Percentiles rank a stretch among this genome's conserved stretches.
These are phyloP conservation scores for Sporothrix pallida DNA, from an alignment of 2,329 filamentous ascomycete species.

Conservation along the genomic window DNA sequence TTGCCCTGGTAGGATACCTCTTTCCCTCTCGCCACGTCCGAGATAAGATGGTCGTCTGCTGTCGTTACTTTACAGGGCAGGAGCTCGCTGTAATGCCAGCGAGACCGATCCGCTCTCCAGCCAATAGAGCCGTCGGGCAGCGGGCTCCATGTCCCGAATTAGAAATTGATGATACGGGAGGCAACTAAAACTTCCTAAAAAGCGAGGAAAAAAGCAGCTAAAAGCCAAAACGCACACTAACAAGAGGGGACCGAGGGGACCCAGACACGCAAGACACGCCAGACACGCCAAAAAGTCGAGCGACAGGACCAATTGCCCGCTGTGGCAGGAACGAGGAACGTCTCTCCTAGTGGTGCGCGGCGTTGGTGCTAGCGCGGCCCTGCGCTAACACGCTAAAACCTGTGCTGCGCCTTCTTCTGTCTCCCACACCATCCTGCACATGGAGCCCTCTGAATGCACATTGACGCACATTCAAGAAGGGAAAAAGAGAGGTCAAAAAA, in stretches of 20 bases:
- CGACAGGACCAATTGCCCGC: not conserved
- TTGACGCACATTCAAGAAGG: not conserved
- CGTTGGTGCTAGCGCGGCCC: conserved; percentile 13
- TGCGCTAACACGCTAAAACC: conserved; percentile 6
- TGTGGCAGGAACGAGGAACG: conserved; percentile 11
- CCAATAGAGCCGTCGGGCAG: conserved; percentile 36
- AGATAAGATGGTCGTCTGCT: no score
- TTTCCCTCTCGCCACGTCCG: no score
- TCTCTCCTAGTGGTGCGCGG: not conserved
- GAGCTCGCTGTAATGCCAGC: not conserved
- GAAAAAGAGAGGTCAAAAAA: not conserved
- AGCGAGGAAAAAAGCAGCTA: conserved; percentile 8
- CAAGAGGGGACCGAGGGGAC: no score
- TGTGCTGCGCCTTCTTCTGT: conserved; percentile 46
- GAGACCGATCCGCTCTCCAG: conserved; percentile 3
- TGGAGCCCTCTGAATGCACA: conserved; percentile 31
- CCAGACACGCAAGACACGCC: no score
- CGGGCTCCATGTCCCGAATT: conserved; percentile 45
- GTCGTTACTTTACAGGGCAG: not conserved
- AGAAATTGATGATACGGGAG: conserved; percentile 43
- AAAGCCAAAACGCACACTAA: not conserved
- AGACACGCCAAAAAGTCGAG: no score
- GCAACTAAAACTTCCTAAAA: not conserved
- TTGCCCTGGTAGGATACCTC: not conserved
- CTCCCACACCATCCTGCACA: conserved; percentile 38